A percentile compares a stretch with the other conserved stretches of the same genome.
Evolutionary conservation across 805 yeast species (phyloP).

Genomic region (Metschnikowia kofuensis): DNA sequence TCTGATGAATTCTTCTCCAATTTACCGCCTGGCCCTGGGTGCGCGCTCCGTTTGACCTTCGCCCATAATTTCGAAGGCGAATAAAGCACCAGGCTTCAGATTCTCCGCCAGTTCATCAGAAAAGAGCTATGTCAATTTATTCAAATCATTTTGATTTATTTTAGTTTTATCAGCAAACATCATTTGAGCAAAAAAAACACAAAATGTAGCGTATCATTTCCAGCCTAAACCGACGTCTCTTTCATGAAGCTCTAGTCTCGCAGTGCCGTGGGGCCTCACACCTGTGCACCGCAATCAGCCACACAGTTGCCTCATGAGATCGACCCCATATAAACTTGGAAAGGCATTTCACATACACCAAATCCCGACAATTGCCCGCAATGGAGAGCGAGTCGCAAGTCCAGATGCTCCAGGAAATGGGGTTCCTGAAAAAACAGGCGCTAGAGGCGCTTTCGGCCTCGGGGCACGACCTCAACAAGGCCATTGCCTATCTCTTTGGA

Average conservation of each 20-base stretch:
- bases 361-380: neutral
- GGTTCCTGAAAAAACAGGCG: constrained; percentile 18
- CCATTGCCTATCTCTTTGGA: constrained; percentile 20
- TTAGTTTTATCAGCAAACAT: too few species aligned
- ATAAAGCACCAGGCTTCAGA: too few species aligned
- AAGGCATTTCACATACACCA: neutral
- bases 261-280: neutral
- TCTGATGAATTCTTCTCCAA: too few species aligned
- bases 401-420: constrained; percentile 20
- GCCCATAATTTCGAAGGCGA: too few species aligned
- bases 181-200: too few species aligned
- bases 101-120: too few species aligned
- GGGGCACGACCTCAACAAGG: constrained; percentile 16
- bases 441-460: constrained; percentile 15
- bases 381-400: constrained; percentile 13
- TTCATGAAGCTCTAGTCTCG: neutral
- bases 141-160: too few species aligned
- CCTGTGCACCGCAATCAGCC: neutral
- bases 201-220: neutral
- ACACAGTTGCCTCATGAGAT: neutral
- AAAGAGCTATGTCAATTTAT: too few species aligned
- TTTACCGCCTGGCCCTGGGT: too few species aligned
- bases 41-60: too few species aligned
- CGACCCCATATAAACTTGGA: neutral
- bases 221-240: neutral